Conservation (phyloP, 805 yeast species). For the Saccharomyces mikatae region DNA sequence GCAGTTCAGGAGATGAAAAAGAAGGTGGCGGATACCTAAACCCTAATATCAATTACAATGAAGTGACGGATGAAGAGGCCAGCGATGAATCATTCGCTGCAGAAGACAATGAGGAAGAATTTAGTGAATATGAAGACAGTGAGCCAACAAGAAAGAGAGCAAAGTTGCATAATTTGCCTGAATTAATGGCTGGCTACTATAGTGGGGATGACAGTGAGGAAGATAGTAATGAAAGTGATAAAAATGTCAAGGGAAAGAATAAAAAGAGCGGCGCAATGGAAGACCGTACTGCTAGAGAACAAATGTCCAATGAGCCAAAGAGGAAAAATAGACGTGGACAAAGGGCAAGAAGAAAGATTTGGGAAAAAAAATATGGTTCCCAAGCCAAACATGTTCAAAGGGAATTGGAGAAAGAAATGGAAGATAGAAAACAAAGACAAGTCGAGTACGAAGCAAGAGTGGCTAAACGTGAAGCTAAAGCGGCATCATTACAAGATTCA, state of each 20-base stretch:
- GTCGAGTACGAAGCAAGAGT: slow-evolving; percentile 66
- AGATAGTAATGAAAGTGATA: slow-evolving; percentile 43
- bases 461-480: slow-evolving; percentile 54
- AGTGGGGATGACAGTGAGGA: slow-evolving; percentile 65
- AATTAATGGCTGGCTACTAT: slow-evolving; percentile 67
- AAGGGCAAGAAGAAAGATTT: slow-evolving; percentile 90
- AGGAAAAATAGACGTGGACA: slow-evolving; percentile 93
- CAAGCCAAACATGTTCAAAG: slow-evolving; percentile 76
- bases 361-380: slow-evolving; percentile 85
- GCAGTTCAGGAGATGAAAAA: slow-evolving; percentile 34
- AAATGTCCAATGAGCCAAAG: slow-evolving; percentile 31
- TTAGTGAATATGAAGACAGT: slow-evolving; percentile 39
- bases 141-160: slow-evolving; percentile 18
- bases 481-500: slow-evolving; percentile 31
- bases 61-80: slow-evolving; percentile 60
- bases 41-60: slow-evolving; percentile 35
- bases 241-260: slow-evolving; percentile 52
- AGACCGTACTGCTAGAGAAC: slow-evolving; percentile 39
- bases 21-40: slow-evolving; percentile 25
- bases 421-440: slow-evolving; percentile 53
- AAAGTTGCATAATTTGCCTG: slow-evolving; percentile 45
- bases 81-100: slow-evolving; percentile 32
- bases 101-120: slow-evolving; percentile 21
- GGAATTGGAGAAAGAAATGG: slow-evolving; percentile 46
- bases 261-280: slow-evolving; percentile 42